Base-by-base conservation (phyloP, 1,284 basidiomycete genomes). In the Lentinula novae-zelandiae region DNA sequence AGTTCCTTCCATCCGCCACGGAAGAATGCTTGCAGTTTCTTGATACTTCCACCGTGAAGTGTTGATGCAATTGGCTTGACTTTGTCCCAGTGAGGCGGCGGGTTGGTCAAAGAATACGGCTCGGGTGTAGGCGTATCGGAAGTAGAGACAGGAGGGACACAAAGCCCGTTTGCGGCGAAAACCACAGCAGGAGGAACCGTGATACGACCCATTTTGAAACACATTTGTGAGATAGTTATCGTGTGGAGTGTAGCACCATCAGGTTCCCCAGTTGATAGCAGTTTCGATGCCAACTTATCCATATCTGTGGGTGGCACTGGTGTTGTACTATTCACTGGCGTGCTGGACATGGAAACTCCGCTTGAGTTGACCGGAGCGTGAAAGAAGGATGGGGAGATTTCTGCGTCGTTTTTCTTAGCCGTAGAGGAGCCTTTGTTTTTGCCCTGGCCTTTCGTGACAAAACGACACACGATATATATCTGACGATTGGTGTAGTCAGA, bases 181-280 rank as follows among this genome's bases (percentile, higher is more conserved):
- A 81, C 79, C 60, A 89, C 63, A 3, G 74, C 76, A 8, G 92
- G 92, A 5, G 92, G 92, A 56, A 92, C 79, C 13, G 90, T 93
- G 63, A 92, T 83, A 1, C 90, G 79, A 0, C 86, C 88, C 54
- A 82, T 72, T 73, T 93, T 93, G 81, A 87, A 92, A 68, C 88
- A 90, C 57, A 85, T 71, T 64, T 85, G 83, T 40, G 85, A 86
- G 53, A 93, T 76, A 38, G 82, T 80, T 63, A 92, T 70, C 66
- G 89, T 90, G 70, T 92, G 84, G 3, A 93, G 74, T n/a, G 82
- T 78, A 5, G 80, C 78, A 55, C 84, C 85, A 65, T 86, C 86
- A 0, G 78, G 73, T 67, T 86, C 82, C 9, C 73, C 69, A 4
- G 20, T 39, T 27, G 57, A 38, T 7, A 58, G 57, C 5, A 58